Evolutionary conservation across 2,329 filamentous ascomycete genomes (phyloP), one percentile per base, ranked within the genome.

Genomic region (Eutypella sp.): DNA sequence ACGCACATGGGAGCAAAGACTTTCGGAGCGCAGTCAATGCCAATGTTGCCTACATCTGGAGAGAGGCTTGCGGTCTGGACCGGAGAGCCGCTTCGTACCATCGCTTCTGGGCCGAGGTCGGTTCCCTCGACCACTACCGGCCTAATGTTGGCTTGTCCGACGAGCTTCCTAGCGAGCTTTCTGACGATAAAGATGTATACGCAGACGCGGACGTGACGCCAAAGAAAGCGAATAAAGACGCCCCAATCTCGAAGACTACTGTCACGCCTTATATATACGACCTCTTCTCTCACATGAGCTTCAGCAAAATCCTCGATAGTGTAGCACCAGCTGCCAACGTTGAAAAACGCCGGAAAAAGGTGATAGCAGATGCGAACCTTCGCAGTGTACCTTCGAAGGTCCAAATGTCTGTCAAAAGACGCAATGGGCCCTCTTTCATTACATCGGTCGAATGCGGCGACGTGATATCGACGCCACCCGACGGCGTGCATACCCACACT

Each of bases 201-300:
- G 4, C 5, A 2, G 36, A 33, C 19, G 25, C 37, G 15, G 23
- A 23, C 19, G 22, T 15, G 4, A 18, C 25, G 11, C 19, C 15
- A 24, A 29, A 15, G 3, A 13, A 8, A n/a, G 22, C 11, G 3
- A n/a, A 10, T n/a, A 48, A 23, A 25, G 45, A 16, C 27, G 11
- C 4, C 1, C 41, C 40, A 20, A 41, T 60, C 5, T 49, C 60
- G 0, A 59, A 60, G 3, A 92, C 88, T 0, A 65, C 87, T 0
- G 84, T 91, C 0, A 92, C 89, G 0, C 79, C 83, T 0, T 87
- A 85, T 46, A 77, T 86, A 0, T 75, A 80, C 48, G 58, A 78
- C 3, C 78, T 78, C 45, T 93, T 93, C 51, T 68, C 71, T 3
- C 66, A 83, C 18, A 74, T 89, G 60, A 75, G 75, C 4, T 86